Evolutionary conservation across 2,329 filamentous ascomycete species (phyloP), one percentile per base, ranked within the genome.

Genomic region (Talaromyces sp.): DNA sequence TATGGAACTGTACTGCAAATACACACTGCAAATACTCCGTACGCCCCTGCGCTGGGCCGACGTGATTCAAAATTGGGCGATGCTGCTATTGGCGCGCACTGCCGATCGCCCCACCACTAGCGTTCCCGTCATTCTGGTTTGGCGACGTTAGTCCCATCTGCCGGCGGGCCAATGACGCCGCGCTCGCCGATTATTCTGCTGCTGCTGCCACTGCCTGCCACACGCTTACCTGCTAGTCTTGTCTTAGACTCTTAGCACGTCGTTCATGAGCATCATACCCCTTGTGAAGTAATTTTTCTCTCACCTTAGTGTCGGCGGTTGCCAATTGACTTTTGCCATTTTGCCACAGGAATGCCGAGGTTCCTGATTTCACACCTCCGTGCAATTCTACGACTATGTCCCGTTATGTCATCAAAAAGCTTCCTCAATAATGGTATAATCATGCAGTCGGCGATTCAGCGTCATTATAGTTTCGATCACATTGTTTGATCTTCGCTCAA

Each of bases 81-180:
- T 52, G 14, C 19, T 27, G 24, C 26, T 21, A 52, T 52, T 52
- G 48, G 48, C 14, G 24, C 8, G 10, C 11, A 12, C 24, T 29
- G 48, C 48, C 48, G 48, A 52, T 52, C 48, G 24, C 48, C 26
- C 48, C 48, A 11, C 27, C 9, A 14, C 48, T 52, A 52, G 48
- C 48, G 48, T 52, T 52, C 48, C 48, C 48, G 48, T 52, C 48
- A 52, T 52, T 52, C 48, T 52, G 48, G 48, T 52, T 52, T 52
- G 48, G 48, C 27, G 48, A 52, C 48, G 48, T 52, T 52, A 52
- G 48, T 26, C 48, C 26, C 29, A 46, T 52, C 48, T 52, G 24
- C 48, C 26, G 26, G 10, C 48, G 26, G 24, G 48, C 48, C 48
- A 52, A 52, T 52, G 48, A 29, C 12, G 27, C 24, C 26, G 24